phyloP scores from a whole-genome alignment of 129 eudicot genomes.

The Lactuca saligna region DNA sequence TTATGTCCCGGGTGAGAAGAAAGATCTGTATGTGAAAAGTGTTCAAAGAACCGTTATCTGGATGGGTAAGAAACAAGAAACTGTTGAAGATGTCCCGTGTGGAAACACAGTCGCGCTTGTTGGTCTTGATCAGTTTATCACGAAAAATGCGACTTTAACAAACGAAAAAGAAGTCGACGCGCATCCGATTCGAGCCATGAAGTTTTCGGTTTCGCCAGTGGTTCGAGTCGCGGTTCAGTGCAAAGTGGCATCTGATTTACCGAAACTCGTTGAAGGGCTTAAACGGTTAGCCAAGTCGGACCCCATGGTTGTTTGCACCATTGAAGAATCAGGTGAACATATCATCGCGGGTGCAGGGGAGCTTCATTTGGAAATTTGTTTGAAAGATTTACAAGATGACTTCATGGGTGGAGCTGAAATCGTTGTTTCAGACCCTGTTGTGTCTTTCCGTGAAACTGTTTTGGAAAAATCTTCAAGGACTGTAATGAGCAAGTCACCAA shows the following conservation, averaged over 20 bases:
- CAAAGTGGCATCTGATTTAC: slow-evolving; percentile 46
- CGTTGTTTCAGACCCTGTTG: slow-evolving; percentile 26
- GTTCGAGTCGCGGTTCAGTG: slow-evolving; percentile 58
- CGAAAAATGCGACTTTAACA: slow-evolving; percentile 50
- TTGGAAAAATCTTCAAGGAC: slow-evolving; percentile 32
- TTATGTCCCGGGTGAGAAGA: slow-evolving; percentile 33
- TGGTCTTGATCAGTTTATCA: slow-evolving; percentile 37
- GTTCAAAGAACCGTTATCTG: slow-evolving; percentile 40
- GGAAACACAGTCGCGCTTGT: slow-evolving; percentile 47
- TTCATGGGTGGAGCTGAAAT: slow-evolving; percentile 45
- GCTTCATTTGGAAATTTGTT: slow-evolving; percentile 43
- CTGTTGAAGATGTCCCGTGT: slow-evolving; percentile 47
- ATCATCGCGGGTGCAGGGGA: slow-evolving; percentile 48
- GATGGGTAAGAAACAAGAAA: slow-evolving; percentile 44
- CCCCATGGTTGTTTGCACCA: slow-evolving; percentile 44
- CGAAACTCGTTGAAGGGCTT: slow-evolving; percentile 42
- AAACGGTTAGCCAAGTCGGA: slow-evolving; percentile 40
- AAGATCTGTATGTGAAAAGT: slow-evolving; percentile 27
- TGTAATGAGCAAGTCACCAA: slow-evolving; percentile 46
- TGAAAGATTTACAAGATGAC: slow-evolving; percentile 43
- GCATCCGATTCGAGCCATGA: slow-evolving; percentile 40
- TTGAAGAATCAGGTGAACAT: slow-evolving; percentile 35
- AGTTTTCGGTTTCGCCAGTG: slow-evolving; percentile 50
- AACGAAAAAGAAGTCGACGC: slow-evolving; percentile 45
- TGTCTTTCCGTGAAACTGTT: slow-evolving; percentile 47